Conservation (phyloP, 345 rosid genomes). For the Turnera subulata region DNA sequence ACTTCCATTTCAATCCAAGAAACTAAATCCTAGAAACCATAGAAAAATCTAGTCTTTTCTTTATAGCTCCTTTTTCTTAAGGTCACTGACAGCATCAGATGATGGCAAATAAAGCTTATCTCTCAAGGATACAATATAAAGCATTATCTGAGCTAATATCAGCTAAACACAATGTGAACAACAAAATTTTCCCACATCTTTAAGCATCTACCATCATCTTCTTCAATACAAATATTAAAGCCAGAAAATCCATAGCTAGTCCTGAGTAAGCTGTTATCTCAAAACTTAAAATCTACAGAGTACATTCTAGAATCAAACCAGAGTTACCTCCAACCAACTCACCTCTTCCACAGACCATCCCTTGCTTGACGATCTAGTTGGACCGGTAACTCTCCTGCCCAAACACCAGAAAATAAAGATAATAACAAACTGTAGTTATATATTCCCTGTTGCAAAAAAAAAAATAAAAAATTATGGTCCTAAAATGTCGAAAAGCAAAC, state of each 20-base stretch:
- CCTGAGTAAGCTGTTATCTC: neutral
- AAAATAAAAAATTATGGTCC: neutral
- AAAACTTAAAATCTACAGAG: neutral
- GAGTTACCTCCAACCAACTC: slow-evolving; percentile 5
- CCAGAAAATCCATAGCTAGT: neutral
- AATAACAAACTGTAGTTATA: neutral
- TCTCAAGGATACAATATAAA: neutral
- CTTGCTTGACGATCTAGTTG: slow-evolving; percentile 24
- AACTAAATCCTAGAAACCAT: neutral
- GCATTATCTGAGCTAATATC: neutral
- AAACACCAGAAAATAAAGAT: neutral
- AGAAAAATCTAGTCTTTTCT: no score
- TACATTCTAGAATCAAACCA: no score
- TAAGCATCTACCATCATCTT: neutral
- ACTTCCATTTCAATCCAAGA: neutral
- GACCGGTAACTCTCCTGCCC: slow-evolving; percentile 32
- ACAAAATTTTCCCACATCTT: neutral
- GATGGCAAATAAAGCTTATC: no score
- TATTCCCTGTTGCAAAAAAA: neutral
- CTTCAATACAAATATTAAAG: neutral
- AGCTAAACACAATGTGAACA: neutral
- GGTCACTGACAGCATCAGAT: no score
- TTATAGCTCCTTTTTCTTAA: no score
- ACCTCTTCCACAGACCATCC: slow-evolving; percentile 48
- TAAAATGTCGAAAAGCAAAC: neutral